Base-by-base conservation (phyloP, 1,284 basidiomycete genomes). In the Trichosporon inkin region DNA sequence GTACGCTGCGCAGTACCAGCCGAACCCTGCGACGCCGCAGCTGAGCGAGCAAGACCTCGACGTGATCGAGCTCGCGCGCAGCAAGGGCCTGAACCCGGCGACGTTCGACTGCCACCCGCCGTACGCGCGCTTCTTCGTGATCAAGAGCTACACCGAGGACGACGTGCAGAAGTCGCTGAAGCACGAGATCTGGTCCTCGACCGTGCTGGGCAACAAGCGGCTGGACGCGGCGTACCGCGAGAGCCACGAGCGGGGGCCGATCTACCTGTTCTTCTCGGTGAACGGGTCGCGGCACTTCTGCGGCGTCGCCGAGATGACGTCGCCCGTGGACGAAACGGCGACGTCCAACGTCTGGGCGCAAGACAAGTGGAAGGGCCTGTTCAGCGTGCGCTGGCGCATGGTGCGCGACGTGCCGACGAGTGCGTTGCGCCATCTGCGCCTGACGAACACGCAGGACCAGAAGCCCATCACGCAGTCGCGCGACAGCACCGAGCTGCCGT, bases 281-380 rank as follows among this genome's bases (percentile, higher is more conserved):
- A 97, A 97, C 74, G 92, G 90, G 3, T 89, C 88, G 83, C 90
- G 93, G 1, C 93, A 96, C 75, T 97, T 97, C 79, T 96, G 93
- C 70, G 93, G 93, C 38, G 92, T 97, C 84, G 93, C 93, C 0
- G 90, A 95, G 79, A 96, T 96, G 93, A 78, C 92, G 69, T 92
- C 90, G 10, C 87, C 89, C 53, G 79, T 82, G 35, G 81, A 82
- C 66, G 80, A 81, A 62, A 75, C 72, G 17, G 72, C 76, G 61
- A 76, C 76, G 4, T 77, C 75, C 63, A 95, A 88, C 2, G 93
- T 97, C 10, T 97, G 93, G 93, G 92, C 92, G 0, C 93, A 92
- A 38, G 92, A 96, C 79, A 97, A 97, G 76, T 97, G 93, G 93
- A 96, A 97, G 79, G 93, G 93, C 20, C 90, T 94, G 56, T 94